Percentiles rank a stretch among this genome's conserved stretches.
These are phyloP conservation scores for Gastroboletus turbinatus DNA, from an alignment of 1,284 basidiomycete species.

Conservation along the genomic window DNA sequence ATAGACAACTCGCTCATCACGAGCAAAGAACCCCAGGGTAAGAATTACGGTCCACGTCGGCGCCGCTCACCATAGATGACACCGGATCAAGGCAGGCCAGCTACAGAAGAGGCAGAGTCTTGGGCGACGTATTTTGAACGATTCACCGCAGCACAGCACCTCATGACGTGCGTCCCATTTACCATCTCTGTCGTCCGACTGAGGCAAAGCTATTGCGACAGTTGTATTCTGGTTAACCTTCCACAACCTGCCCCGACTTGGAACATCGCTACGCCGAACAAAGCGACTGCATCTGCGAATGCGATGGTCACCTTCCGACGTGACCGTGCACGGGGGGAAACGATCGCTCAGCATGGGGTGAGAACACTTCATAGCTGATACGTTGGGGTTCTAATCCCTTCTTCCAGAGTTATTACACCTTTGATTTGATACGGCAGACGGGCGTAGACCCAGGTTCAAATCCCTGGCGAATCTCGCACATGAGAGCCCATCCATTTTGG, in stretches of 20 bases:
- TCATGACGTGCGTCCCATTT: slow-evolving; percentile 23
- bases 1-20: slow-evolving; percentile 25
- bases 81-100: slow-evolving; percentile 12
- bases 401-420: slow-evolving; percentile 27
- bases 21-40: slow-evolving; percentile 21
- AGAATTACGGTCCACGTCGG: background rate
- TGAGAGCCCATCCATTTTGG: slow-evolving; percentile 31
- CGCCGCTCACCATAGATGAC: slow-evolving; percentile 1
- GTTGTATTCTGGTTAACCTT: slow-evolving; percentile 29
- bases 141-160: slow-evolving; percentile 24
- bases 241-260: slow-evolving; percentile 24
- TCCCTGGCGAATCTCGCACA: slow-evolving; percentile 27
- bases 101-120: slow-evolving; percentile 19
- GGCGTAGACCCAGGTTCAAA: slow-evolving; percentile 17
- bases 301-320: slow-evolving; percentile 25
- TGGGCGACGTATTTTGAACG: slow-evolving; percentile 22
- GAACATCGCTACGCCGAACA: slow-evolving; percentile 21
- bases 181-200: background rate
- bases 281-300: slow-evolving; percentile 29
- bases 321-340: slow-evolving; percentile 26
- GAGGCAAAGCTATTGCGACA: background rate
- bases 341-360: slow-evolving; percentile 24
- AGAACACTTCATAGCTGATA: background rate
- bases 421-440: slow-evolving; percentile 22
- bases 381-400: background rate